These are phyloP conservation scores for Chytriomyces confervae DNA, from an alignment of 192 early-diverging fungal species.

Conservation along the genomic window DNA sequence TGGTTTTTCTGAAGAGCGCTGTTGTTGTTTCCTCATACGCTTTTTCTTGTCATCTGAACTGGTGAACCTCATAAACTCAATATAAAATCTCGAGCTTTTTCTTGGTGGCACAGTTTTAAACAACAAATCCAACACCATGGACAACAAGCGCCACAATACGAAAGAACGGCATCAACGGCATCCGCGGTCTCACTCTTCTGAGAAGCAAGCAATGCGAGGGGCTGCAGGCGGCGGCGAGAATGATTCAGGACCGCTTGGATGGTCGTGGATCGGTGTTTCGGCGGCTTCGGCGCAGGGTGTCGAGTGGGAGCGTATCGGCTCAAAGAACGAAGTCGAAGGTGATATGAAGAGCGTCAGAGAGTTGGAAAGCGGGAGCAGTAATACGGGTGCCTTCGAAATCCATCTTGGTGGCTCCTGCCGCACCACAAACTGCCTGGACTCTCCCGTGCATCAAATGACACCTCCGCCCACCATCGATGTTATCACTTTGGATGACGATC, in stretches of 20 bases:
- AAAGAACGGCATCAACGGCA: too few species aligned
- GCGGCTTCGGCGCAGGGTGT: neutral
- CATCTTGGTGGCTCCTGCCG: neutral
- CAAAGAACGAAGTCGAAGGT: neutral
- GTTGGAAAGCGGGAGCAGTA: neutral
- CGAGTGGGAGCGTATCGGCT: neutral
- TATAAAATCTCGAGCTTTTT: too few species aligned
- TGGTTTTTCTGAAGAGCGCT: too few species aligned
- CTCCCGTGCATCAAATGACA: neutral
- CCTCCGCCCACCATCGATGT: neutral
- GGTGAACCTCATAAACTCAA: too few species aligned
- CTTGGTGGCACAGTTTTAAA: too few species aligned
- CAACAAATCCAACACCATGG: too few species aligned
- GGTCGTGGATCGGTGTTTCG: conserved; percentile 4
- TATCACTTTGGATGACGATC: neutral
- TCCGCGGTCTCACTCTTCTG: too few species aligned
- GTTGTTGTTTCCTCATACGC: too few species aligned
- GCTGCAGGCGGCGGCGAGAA: too few species aligned
- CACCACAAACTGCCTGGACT: neutral
- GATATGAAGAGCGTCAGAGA: neutral
- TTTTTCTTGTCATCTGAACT: too few species aligned
- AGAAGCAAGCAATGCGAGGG: too few species aligned
- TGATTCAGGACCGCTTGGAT: neutral
- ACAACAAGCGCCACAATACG: too few species aligned
- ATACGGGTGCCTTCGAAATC: neutral